These are phyloP conservation scores for Amanita subjunquillea DNA, from an alignment of 768 basidiomycete species.

Conservation along the genomic window DNA sequence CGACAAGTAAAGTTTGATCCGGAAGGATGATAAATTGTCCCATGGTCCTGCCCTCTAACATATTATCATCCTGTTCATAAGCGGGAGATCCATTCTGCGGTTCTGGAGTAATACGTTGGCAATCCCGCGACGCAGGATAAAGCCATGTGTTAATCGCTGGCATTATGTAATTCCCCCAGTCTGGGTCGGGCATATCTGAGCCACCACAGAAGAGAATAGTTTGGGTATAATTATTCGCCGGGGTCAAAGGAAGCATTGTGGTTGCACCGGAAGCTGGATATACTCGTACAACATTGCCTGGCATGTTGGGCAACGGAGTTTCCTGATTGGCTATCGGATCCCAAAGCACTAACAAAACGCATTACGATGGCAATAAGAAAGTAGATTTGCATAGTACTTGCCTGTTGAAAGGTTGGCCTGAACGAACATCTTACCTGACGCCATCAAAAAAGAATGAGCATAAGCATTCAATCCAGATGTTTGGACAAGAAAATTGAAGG, in stretches of 20 bases:
- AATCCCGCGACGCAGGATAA: constrained; percentile 59
- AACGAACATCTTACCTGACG: constrained; percentile 69
- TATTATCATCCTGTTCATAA: constrained; percentile 66
- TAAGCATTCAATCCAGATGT: constrained; percentile 77
- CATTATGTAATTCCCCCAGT: constrained; percentile 70
- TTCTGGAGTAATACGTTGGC: constrained; percentile 82
- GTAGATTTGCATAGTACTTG: constrained; percentile 21
- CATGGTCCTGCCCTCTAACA: constrained; percentile 77
- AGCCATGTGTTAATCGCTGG: constrained; percentile 69
- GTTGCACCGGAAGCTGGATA: constrained; percentile 86
- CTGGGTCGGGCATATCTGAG: constrained; percentile 57
- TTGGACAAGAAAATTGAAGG: constrained; percentile 57
- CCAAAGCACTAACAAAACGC: constrained; percentile 29
- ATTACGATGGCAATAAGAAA: constrained; percentile 2
- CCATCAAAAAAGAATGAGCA: constrained; percentile 63
- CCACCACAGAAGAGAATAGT: constrained; percentile 91
- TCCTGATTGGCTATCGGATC: constrained; percentile 48
- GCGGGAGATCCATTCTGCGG: constrained; percentile 50
- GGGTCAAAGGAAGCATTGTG: constrained; percentile 87
- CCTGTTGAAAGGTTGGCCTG: constrained; percentile 77
- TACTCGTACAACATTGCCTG: constrained; percentile 61
- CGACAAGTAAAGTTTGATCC: constrained; percentile 63
- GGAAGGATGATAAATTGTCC: constrained; percentile 84
- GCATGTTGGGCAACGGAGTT: constrained; percentile 62
- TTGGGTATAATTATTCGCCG: constrained; percentile 78